Evolutionary conservation across 805 yeast genomes (phyloP), one percentile per base, ranked within the genome.

Genomic region (Ogataea nonfermentans): DNA sequence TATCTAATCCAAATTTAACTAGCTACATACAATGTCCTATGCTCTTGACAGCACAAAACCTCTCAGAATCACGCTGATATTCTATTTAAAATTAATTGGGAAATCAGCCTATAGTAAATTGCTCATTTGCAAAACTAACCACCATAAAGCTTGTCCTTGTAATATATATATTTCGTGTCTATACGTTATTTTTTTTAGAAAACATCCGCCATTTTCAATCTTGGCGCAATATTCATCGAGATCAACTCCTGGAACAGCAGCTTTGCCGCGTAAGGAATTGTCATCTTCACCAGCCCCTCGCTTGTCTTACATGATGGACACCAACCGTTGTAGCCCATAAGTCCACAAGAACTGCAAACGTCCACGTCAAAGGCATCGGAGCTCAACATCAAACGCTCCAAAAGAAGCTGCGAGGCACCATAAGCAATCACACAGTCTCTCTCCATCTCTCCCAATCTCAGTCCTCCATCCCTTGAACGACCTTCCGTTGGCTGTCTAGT

Each of bases 401-500:
- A 69, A 50, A 93, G 72, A 52, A 93, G 70, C 65, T 91, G 98
- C 4, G 97, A 90, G 1, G 99, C 99, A 57, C 99, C 99, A 57
- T 93, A 93, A 1, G 99, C 99, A 67, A 93, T 95, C 49, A 93
- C 96, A 82, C 99, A 93, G 71, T 93, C 99, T 67, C 99, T 84
- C 65, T 93, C 99, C 99, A 93, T 93, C 70, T 93, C 99, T 57
- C 99, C 99, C 63, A 93, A 76, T 72, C 99, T 83, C 62, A 93
- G 76, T 61, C 99, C 99, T 78, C 99, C 99, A 66, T 93, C 99
- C 66, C 99, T 79, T 2, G 97, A 88, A 66, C 99, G 79, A 75
- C 99, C 99, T 66, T 93, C 99, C 0, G 98, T 91, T 12, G 98
- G 99, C 67, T 93, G 99, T 66, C 99, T 81, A 8, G 99, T 93